Evolutionary conservation across 148 eudicot genomes (phyloP).

Genomic region (Tetragonia tetragonoides): DNA sequence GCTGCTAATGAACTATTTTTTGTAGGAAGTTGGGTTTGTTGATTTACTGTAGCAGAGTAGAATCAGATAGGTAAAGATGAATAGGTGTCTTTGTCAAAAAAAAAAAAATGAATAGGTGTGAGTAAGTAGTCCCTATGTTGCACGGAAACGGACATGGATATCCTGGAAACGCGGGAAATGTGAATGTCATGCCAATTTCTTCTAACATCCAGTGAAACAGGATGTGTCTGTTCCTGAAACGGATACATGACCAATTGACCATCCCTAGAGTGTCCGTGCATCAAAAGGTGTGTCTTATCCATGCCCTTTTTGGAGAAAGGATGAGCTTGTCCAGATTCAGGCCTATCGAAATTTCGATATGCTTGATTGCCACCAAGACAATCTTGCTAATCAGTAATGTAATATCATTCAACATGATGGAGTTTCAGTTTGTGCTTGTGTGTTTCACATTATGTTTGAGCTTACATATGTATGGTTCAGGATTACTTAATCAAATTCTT

Average conservation of each 20-base stretch:
- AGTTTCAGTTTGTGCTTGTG: neutral
- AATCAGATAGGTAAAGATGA: neutral
- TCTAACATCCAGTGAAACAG: too few relatives aligned
- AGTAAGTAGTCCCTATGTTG: too few relatives aligned
- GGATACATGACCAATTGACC: too few relatives aligned
- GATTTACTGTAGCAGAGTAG: neutral
- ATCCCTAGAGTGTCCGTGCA: too few relatives aligned
- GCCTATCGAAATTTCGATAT: neutral
- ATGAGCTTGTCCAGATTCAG: neutral
- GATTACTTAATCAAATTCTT: neutral
- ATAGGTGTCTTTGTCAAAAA: too few relatives aligned
- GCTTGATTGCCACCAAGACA: neutral
- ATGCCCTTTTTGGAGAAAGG: neutral
- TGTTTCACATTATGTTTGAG: neutral
- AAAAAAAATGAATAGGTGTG: too few relatives aligned
- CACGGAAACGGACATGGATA: too few relatives aligned
- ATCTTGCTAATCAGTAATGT: neutral
- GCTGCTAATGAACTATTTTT: neutral
- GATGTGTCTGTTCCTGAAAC: too few relatives aligned
- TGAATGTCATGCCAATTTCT: too few relatives aligned
- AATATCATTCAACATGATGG: neutral
- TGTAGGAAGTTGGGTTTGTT: neutral
- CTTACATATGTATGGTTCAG: neutral
- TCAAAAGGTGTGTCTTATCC: neutral
- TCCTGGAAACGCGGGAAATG: too few relatives aligned